Evolutionary conservation across 139 green algal genomes (phyloP).

Genomic region (Micractinium conductrix): DNA sequence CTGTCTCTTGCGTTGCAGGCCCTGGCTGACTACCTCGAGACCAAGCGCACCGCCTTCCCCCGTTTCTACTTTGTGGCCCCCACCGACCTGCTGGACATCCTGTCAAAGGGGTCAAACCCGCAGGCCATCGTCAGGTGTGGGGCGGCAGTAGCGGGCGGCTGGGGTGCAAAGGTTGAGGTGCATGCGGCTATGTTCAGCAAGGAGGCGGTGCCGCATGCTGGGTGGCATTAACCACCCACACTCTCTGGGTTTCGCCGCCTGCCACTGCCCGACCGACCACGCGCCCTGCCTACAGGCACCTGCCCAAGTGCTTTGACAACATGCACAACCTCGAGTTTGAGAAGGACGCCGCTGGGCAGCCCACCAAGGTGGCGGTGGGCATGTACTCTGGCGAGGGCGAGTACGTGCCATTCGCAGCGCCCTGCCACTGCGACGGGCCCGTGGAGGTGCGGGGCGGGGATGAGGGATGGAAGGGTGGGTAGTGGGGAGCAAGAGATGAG

Average conservation of each 20-base stretch:
- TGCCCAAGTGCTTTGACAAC: conserved; percentile 95
- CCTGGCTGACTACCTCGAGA: conserved; percentile 90
- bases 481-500: too few relatives aligned
- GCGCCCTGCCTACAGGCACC: conserved; percentile 57
- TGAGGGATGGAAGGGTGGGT: too few relatives aligned
- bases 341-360: conserved; percentile 51
- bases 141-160: too few relatives aligned
- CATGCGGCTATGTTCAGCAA: background rate
- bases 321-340: conserved; percentile 89
- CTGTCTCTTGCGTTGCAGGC: background rate
- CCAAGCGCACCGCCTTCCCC: conserved; percentile 91
- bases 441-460: conserved; percentile 75
- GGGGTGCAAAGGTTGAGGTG: too few relatives aligned
- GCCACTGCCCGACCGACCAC: too few relatives aligned
- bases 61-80: conserved; percentile 95
- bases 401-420: conserved; percentile 80
- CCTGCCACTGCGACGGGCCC: conserved; percentile 80
- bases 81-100: conserved; percentile 92
- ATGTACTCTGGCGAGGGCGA: conserved; percentile 89
- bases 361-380: conserved; percentile 75
- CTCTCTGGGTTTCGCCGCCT: background rate
- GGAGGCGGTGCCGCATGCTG: too few relatives aligned
- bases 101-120: conserved; percentile 88
- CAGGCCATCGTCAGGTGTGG: conserved; percentile 77
- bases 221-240: too few relatives aligned